These are phyloP conservation scores for Boletus semigastroideus DNA, from an alignment of 1,284 basidiomycete species.

Conservation along the genomic window DNA sequence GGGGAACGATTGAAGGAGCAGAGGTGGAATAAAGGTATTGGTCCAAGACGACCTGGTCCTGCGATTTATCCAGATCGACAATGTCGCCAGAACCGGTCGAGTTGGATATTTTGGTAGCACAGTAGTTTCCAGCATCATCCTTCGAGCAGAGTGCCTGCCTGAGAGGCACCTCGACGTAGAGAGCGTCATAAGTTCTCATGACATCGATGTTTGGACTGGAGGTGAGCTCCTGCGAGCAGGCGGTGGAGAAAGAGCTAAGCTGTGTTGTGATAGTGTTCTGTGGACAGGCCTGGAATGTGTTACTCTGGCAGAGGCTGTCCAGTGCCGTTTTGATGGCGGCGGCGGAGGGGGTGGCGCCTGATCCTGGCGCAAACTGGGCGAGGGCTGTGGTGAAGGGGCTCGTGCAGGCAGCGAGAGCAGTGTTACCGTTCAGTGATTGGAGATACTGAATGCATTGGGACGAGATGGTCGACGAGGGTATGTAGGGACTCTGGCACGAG, in stretches of 20 bases:
- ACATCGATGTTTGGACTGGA: constrained; percentile 50
- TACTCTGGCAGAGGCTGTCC: constrained; percentile 53
- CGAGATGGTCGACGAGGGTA: constrained; percentile 62
- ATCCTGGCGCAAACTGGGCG: constrained; percentile 53
- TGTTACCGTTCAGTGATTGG: constrained; percentile 59
- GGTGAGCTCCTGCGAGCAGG: constrained; percentile 70
- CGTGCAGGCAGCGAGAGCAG: constrained; percentile 60
- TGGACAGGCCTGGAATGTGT: constrained; percentile 49
- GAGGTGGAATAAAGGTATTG: constrained; percentile 19
- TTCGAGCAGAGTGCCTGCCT: constrained; percentile 69
- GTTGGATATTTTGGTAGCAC: constrained; percentile 45
- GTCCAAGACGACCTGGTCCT: constrained; percentile 17
- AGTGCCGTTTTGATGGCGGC: constrained; percentile 54
- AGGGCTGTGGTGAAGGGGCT: constrained; percentile 64
- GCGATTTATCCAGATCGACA: constrained; percentile 10
- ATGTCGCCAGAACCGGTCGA: constrained; percentile 23
- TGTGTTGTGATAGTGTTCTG: constrained; percentile 57
- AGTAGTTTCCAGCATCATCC: constrained; percentile 68
- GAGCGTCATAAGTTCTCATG: constrained; percentile 68
- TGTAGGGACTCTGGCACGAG: constrained; percentile 43
- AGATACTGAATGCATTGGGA: constrained; percentile 61
- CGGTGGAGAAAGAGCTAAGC: constrained; percentile 67
- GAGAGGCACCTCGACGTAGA: constrained; percentile 73
- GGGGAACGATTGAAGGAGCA: constrained; percentile 27
- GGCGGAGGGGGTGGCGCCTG: constrained; percentile 42